Evolutionary conservation across 129 eudicot genomes (phyloP).

Genomic region (Sambucus nigra): DNA sequence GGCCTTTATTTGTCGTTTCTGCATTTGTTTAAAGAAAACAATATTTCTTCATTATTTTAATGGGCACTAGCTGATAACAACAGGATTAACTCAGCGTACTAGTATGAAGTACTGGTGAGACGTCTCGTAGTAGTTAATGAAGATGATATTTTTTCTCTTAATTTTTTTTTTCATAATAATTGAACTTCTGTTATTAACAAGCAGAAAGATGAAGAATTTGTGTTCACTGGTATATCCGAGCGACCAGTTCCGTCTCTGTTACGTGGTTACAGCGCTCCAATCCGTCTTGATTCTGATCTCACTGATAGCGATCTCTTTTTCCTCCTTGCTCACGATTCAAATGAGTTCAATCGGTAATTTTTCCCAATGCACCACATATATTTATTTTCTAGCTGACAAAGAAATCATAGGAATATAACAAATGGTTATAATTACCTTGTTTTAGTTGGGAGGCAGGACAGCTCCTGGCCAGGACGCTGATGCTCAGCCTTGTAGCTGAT

Average conservation of each 20-base stretch:
- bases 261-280: constrained; percentile 91
- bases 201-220: constrained; percentile 92
- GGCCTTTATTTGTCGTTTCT: too few species aligned
- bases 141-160: not conserved
- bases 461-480: constrained; percentile 68
- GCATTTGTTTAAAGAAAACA: too few species aligned
- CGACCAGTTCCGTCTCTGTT: constrained; percentile 80
- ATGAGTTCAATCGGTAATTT: constrained; percentile 83
- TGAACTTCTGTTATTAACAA: not conserved
- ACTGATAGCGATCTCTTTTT: constrained; percentile 66
- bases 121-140: too few species aligned
- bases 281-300: constrained; percentile 85
- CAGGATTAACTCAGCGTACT: too few species aligned
- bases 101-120: too few species aligned
- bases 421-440: constrained; percentile 1
- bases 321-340: constrained; percentile 97
- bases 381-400: not conserved
- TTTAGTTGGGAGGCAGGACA: constrained; percentile 97
- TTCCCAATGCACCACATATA: not conserved
- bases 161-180: not conserved
- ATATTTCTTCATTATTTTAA: too few species aligned
- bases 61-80: too few species aligned
- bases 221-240: constrained; percentile 57
- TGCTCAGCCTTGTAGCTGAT: constrained; percentile 68
- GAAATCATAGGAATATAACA: not conserved